Base-by-base conservation (phyloP, 106 monocot species). In the Dioscorea alata region DNA sequence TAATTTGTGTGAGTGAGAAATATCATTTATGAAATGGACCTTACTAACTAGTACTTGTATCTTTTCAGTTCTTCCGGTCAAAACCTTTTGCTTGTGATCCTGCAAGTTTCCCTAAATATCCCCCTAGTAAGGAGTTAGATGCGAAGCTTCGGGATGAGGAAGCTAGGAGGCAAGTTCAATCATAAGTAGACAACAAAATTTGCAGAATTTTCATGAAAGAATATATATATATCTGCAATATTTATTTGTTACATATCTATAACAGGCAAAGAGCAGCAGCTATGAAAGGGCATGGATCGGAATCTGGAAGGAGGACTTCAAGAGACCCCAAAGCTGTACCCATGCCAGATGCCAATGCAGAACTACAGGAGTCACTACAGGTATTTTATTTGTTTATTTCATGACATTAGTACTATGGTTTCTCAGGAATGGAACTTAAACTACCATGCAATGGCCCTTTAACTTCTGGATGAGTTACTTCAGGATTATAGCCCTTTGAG, bases 121-220 rank as follows among this genome's bases (percentile, higher is more conserved):
- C 88, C 59, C 92, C 92, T 42, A 88, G 88, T 66, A 92, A 92
- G 82, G 91, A 92, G 72, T 82, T 85, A 71, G 88, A 88, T 76
- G 85, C 78, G 23, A 85, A 79, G 51, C 82, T 85, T 71, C 82
- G 83, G 16, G 76, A 80, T 59, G 85, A 89, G 67, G 85, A 85
- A 78, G 66, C 69, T 66, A 71, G 85, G 62, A 89, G 89, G 89
- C 85, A 84, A 33, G 13, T 21, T 61, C 12, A 10, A 52, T 35
- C 34, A 18, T 28, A 31, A 23, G 17, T 8, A 8, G 21, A 6
- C 42, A 42, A 42, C 4, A 42, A 42, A 42, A 42, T 42, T 28
- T 42, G 42, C 10, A 42, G 42, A 42, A 42, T 42, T 42, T 42
- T 42, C 1, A 8, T 42, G 6, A 42, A 42, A 42, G 1, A 10